A percentile compares a stretch with the other conserved stretches of the same genome.
Evolutionary conservation across 352 stramenopile species (phyloP).

Genomic region (Globisporangium cederbergense): DNA sequence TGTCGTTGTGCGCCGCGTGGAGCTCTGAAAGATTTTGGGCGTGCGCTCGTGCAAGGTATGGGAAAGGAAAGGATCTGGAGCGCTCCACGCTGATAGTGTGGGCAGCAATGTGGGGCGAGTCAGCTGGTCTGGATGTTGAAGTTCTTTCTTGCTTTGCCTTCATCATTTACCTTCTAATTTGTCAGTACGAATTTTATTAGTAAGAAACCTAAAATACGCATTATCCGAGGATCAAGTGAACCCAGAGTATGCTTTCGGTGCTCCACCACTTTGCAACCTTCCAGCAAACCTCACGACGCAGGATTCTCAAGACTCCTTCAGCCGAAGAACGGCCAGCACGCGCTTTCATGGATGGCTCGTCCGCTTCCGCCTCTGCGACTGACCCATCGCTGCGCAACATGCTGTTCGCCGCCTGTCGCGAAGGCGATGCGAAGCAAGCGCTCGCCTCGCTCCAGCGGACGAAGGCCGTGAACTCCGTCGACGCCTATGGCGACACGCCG

Average conservation of each 20-base stretch:
- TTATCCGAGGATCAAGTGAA: no score
- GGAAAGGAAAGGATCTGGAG: slow-evolving; percentile 1
- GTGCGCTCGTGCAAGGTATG: not conserved
- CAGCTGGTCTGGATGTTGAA: slow-evolving; percentile 4
- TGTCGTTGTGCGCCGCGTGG: slow-evolving; percentile 8
- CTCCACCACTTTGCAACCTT: not conserved
- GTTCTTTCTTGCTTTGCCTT: not conserved
- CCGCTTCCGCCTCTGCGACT: not conserved
- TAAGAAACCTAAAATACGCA: no score
- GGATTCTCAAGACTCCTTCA: not conserved
- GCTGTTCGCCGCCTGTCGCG: not conserved
- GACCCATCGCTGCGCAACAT: no score
- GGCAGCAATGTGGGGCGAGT: not conserved
- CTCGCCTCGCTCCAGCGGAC: not conserved
- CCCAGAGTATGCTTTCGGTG: no score
- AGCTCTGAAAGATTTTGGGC: slow-evolving; percentile 10
- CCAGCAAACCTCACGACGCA: not conserved
- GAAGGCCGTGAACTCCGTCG: not conserved
- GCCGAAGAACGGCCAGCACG: not conserved
- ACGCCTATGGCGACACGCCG: not conserved
- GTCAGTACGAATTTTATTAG: no score
- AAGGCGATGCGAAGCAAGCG: not conserved
- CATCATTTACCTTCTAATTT: no score
- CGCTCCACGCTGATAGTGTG: not conserved
- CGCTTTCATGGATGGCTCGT: not conserved